Evolutionary conservation across 495 filamentous ascomycete genomes (phyloP).

Genomic region (Tuber borchii): DNA sequence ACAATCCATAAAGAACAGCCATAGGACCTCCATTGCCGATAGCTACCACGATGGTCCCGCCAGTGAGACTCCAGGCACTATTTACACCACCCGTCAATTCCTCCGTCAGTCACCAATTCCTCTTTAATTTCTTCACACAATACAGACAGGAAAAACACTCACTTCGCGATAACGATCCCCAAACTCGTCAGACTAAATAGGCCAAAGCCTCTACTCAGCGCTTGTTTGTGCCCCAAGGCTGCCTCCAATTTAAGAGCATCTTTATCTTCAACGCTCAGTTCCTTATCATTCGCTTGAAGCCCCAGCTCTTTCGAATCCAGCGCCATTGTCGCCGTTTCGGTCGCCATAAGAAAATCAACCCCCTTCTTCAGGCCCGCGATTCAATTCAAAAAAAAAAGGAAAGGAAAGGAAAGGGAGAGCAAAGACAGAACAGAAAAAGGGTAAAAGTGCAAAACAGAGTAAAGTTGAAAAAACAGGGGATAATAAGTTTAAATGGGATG

Average conservation of each 20-base stretch:
- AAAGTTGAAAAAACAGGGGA: background rate
- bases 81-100: background rate
- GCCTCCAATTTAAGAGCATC: constrained; percentile 51
- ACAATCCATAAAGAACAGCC: constrained; percentile 53
- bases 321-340: background rate
- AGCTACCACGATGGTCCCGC: constrained; percentile 47
- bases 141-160: constrained; percentile 13
- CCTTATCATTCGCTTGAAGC: constrained; percentile 15
- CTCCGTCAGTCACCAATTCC: constrained; percentile 6
- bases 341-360: background rate
- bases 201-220: constrained; percentile 48
- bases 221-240: constrained; percentile 50
- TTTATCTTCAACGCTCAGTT: constrained; percentile 42
- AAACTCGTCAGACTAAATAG: constrained; percentile 48
- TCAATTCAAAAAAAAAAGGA: background rate
- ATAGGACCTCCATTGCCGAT: constrained; percentile 50
- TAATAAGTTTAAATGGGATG: background rate
- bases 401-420: too few relatives aligned
- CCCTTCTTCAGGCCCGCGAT: background rate
- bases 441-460: background rate
- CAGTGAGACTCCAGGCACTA: constrained; percentile 48
- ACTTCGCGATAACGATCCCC: constrained; percentile 50
- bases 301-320: background rate
- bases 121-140: background rate
- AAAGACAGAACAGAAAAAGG: background rate